Conservation (phyloP, 2,329 filamentous ascomycete genomes). For the Talaromyces marneffei region DNA sequence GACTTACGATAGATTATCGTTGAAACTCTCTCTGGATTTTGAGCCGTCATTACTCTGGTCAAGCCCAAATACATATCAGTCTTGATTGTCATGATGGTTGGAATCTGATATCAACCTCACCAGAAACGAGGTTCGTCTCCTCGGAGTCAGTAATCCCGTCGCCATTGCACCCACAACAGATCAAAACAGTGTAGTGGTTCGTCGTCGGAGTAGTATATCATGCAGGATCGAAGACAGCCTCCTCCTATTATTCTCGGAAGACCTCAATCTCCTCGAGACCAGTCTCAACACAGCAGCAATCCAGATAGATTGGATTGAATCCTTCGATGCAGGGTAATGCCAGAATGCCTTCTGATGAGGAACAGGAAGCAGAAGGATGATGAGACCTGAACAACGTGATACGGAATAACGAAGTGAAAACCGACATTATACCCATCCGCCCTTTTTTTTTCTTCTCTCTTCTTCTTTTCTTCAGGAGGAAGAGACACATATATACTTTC, state of each 20-base stretch:
- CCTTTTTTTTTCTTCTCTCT: neutral
- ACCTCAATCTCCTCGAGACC: neutral
- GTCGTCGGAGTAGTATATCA: neutral
- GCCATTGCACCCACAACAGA: neutral
- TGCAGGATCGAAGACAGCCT: too few relatives aligned
- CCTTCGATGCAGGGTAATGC: neutral
- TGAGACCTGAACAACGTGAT: neutral
- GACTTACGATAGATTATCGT: constrained; percentile 4
- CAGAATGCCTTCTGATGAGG: neutral
- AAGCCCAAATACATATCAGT: neutral
- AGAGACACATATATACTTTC: neutral
- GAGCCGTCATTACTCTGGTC: neutral
- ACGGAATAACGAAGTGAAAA: neutral
- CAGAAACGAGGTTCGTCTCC: neutral
- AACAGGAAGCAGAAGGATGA: neutral
- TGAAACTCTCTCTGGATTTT: neutral
- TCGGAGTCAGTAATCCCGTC: constrained; percentile 6
- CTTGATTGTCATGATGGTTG: neutral
- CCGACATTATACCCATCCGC: neutral
- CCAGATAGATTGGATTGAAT: neutral
- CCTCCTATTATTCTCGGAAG: neutral
- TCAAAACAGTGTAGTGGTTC: neutral
- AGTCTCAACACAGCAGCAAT: constrained; percentile 1
- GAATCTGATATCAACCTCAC: neutral
- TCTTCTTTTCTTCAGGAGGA: neutral